Evolutionary conservation across 495 filamentous ascomycete species (phyloP), one percentile per base, ranked within the genome.

Genomic region (Penicillium psychrofluorescens): DNA sequence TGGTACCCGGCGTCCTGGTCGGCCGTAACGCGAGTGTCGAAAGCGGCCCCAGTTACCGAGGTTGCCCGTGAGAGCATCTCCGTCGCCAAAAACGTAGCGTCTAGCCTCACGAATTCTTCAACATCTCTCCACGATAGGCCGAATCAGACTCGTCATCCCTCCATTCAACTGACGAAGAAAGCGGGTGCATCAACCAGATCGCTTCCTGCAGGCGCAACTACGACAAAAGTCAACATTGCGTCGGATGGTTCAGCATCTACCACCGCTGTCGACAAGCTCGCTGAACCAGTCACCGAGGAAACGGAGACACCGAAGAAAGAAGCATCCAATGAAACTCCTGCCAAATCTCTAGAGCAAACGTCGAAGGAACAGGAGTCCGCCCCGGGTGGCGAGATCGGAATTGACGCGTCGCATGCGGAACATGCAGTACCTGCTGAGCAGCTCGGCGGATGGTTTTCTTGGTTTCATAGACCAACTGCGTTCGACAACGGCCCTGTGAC

Each of bases 31-130:
- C 72, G 74, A 56, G 65, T 63, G 15, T 71, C 75, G 32, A 90
- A 90, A 61, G 83, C 85, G 22, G 70, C 74, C 32, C 76, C 85
- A 37, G 81, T 85, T 41, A 88, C 81, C 38, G 77, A 86, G 64
- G 77, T 88, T 59, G 85, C 83, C 44, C 81, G 80, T 59, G 85
- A 90, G 67, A 86, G 81, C 41, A 86, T 89, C 30, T 74, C 83
- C 43, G 84, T 76, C 50, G 65, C 75, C 43, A 60, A 70, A 50
- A 62, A 71, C 59, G 62, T 62, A 55, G 62, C 63, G 48, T 66
- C 70, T 45, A 63, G 71, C 55, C 33, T 61, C 27, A 49, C 62
- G 6, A 62, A 64, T 27, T 54, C 55, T 31, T 62, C 68, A 16
- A 54, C 56, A 31, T 59, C 60, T 44, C 51, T 59, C 7, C 51